phyloP scores from a whole-genome alignment of 2,329 filamentous ascomycete genomes.

The Emmonsiellopsis sp. region DNA sequence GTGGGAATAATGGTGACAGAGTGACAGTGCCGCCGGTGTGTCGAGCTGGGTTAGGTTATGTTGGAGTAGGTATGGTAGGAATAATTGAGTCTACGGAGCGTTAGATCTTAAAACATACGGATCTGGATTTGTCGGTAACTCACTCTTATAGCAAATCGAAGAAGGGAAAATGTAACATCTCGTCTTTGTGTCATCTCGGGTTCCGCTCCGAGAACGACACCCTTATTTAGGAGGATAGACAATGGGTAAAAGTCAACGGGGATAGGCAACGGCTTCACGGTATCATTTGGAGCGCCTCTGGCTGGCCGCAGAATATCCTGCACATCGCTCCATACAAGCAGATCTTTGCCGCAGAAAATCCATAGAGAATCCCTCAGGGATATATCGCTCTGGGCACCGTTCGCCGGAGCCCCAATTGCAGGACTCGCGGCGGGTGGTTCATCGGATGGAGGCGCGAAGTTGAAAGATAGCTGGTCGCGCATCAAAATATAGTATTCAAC shows the following conservation, averaged over 20 bases:
- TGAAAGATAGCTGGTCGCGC: conserved; percentile 62
- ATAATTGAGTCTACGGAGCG: conserved; percentile 68
- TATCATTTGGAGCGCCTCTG: conserved; percentile 48
- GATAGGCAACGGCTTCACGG: conserved; percentile 67
- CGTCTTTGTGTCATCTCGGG: conserved; percentile 87
- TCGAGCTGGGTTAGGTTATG: conserved; percentile 68
- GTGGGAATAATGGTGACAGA: conserved; percentile 77
- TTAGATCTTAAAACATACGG: conserved; percentile 7
- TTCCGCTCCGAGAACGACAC: conserved; percentile 82
- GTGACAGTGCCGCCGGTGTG: conserved; percentile 67
- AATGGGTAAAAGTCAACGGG: conserved; percentile 93
- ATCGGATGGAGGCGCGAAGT: conserved; percentile 39
- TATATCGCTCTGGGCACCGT: conserved; percentile 38
- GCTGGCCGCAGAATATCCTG: conserved; percentile 70
- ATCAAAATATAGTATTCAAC: conserved; percentile 93
- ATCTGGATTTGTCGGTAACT: conserved; percentile 25
- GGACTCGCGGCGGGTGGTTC: conserved; percentile 42
- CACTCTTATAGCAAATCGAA: conserved; percentile 71
- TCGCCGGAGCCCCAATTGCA: conserved; percentile 31
- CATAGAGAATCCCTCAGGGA: conserved; percentile 79
- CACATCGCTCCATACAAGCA: conserved; percentile 84
- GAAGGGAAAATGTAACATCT: conserved; percentile 79
- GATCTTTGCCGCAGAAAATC: conserved; percentile 81
- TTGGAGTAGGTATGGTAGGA: conserved; percentile 78
- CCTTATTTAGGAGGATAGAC: conserved; percentile 78